Conservation (phyloP, 2,329 filamentous ascomycete genomes). For the Fusarium sp. region DNA sequence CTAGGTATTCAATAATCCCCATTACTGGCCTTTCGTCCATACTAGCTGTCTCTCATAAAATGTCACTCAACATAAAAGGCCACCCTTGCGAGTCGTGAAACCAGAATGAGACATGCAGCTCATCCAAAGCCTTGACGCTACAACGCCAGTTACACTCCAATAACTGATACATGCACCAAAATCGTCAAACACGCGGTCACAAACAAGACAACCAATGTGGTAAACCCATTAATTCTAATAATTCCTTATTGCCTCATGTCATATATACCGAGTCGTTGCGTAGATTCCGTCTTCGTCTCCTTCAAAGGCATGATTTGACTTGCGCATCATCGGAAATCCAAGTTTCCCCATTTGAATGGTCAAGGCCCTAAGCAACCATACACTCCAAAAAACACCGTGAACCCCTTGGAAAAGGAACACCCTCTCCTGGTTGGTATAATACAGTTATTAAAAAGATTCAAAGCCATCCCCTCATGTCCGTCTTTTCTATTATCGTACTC, state of each 20-base stretch:
- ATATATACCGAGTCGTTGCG: slow-evolving; percentile 40
- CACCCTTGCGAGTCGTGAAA: not conserved
- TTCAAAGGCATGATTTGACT: slow-evolving; percentile 28
- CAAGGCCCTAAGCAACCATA: slow-evolving; percentile 39
- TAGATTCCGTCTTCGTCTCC: slow-evolving; percentile 36
- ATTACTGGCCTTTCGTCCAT: too few relatives aligned
- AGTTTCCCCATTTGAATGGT: slow-evolving; percentile 37
- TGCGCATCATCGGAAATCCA: slow-evolving; percentile 41
- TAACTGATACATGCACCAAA: not conserved
- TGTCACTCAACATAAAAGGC: not conserved
- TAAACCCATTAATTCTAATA: slow-evolving; percentile 8
- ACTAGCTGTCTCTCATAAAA: too few relatives aligned
- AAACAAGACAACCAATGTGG: not conserved
- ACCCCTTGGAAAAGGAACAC: slow-evolving; percentile 36
- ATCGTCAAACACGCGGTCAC: not conserved
- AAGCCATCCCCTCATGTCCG: slow-evolving; percentile 40
- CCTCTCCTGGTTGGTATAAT: slow-evolving; percentile 45
- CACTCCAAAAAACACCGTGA: slow-evolving; percentile 48
- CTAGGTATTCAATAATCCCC: too few relatives aligned
- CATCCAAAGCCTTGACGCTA: too few relatives aligned
- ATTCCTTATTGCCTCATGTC: slow-evolving; percentile 37
- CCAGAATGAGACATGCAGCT: too few relatives aligned
- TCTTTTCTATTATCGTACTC: slow-evolving; percentile 39
- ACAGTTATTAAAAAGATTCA: slow-evolving; percentile 49
- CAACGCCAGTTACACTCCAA: too few relatives aligned